Evolutionary conservation across 768 basidiomycete species (phyloP).

Genomic region (Rossbeevera mucosa): DNA sequence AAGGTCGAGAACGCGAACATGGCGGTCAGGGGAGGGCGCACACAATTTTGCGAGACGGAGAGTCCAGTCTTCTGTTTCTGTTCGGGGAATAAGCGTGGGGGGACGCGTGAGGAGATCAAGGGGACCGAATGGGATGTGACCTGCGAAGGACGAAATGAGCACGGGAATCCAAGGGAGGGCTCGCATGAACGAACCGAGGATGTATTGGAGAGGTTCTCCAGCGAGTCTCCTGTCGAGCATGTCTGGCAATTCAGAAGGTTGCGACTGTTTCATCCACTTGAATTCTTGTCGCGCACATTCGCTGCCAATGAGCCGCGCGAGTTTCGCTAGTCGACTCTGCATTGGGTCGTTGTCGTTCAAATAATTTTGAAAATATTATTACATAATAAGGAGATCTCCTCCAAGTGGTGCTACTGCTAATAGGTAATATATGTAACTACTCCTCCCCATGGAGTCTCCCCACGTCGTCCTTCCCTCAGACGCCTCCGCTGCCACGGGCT

Average conservation of each 20-base stretch:
- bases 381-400: conserved; percentile 19
- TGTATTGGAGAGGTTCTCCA: conserved; percentile 88
- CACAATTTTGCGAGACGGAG: conserved; percentile 52
- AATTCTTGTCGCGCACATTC: conserved; percentile 40
- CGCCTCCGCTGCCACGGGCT: not conserved
- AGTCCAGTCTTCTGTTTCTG: conserved; percentile 89
- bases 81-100: conserved; percentile 89
- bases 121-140: conserved; percentile 85
- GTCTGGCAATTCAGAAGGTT: conserved; percentile 12
- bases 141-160: conserved; percentile 22
- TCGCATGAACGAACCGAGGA: conserved; percentile 56
- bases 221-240: conserved; percentile 56
- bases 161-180: not conserved
- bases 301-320: conserved; percentile 33
- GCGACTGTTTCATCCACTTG: conserved; percentile 42
- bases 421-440: conserved; percentile 13
- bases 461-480: conserved; percentile 3
- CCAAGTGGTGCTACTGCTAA: not conserved
- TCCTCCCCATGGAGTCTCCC: conserved; percentile 4
- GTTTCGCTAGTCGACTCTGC: conserved; percentile 23
- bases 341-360: not conserved
- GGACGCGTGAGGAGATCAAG: conserved; percentile 67
- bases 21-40: conserved; percentile 26
- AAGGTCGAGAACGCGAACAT: conserved; percentile 67
- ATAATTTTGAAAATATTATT: conserved; percentile 13